Percentiles rank a stretch among this genome's conserved stretches.
Evolutionary conservation across 2,329 filamentous ascomycete species (phyloP).

Genomic region (Paracorniculantispora psalliotae): DNA sequence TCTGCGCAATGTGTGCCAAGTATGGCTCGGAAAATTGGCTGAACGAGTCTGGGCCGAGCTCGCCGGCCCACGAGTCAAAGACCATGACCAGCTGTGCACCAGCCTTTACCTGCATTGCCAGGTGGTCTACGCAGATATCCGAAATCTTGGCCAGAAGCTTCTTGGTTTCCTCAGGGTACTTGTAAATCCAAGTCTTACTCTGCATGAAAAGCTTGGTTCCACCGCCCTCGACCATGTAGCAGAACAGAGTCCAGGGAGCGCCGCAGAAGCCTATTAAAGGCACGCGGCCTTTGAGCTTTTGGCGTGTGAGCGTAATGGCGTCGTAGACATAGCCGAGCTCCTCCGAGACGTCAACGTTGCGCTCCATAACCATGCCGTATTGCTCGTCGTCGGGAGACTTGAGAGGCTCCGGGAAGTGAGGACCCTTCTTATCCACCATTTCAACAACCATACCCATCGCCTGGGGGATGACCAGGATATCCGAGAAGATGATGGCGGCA

Average conservation of each 20-base stretch:
- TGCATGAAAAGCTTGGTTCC: constrained; percentile 93
- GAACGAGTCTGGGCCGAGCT: constrained; percentile 81
- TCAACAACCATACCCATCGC: constrained; percentile 98
- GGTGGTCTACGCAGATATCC: constrained; percentile 89
- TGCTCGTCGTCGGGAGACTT: constrained; percentile 75
- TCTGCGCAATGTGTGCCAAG: constrained; percentile 73
- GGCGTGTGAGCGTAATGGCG: constrained; percentile 83
- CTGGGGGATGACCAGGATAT: constrained; percentile 96
- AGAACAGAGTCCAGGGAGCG: constrained; percentile 92
- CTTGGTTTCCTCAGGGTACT: constrained; percentile 75
- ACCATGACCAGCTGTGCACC: constrained; percentile 93
- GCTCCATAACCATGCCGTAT: constrained; percentile 70
- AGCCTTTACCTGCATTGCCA: constrained; percentile 86
- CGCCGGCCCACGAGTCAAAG: constrained; percentile 97
- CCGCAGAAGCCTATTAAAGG: constrained; percentile 96
- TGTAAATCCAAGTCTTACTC: constrained; percentile 95
- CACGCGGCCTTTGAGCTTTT: constrained; percentile 82
- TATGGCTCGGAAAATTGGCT: constrained; percentile 82
- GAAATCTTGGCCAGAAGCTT: constrained; percentile 84
- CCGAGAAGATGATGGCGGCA: constrained; percentile 97
- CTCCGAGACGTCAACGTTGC: constrained; percentile 74
- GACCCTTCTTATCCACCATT: constrained; percentile 96
- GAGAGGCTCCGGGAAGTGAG: constrained; percentile 85
- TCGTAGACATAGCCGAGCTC: constrained; percentile 94
- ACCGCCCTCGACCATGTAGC: constrained; percentile 98